These are phyloP conservation scores for Pelargonium citronellum DNA, from an alignment of 441 rosid genomes.

Conservation along the genomic window DNA sequence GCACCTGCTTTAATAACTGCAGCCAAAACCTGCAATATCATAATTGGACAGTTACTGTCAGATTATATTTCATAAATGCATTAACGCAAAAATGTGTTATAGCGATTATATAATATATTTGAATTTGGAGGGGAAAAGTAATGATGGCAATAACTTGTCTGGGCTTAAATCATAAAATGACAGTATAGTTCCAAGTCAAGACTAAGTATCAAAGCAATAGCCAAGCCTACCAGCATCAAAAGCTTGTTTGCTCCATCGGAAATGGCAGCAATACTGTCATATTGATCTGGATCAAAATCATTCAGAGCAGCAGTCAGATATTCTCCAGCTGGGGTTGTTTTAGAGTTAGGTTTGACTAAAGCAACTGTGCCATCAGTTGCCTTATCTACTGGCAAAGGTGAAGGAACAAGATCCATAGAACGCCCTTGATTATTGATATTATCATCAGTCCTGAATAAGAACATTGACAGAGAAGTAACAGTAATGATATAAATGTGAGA, in stretches of 20 bases:
- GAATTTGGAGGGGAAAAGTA: no score
- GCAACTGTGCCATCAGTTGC: slow-evolving; percentile 53
- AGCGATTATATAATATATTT: no score
- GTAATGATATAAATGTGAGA: slow-evolving; percentile 1
- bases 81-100: background rate
- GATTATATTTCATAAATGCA: background rate
- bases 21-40: slow-evolving; percentile 79
- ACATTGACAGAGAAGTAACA: slow-evolving; percentile 19
- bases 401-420: slow-evolving; percentile 43
- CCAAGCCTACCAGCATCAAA: slow-evolving; percentile 84
- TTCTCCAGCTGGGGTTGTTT: slow-evolving; percentile 96
- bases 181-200: slow-evolving; percentile 11
- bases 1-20: slow-evolving; percentile 99
- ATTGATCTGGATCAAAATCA: slow-evolving; percentile 93
- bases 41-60: slow-evolving; percentile 6
- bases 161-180: slow-evolving; percentile 9
- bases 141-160: background rate
- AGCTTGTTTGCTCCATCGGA: slow-evolving; percentile 99
- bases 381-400: slow-evolving; percentile 44
- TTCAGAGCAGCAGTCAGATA: slow-evolving; percentile 88
- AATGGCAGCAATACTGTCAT: slow-evolving; percentile 92
- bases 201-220: slow-evolving; percentile 20
- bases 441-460: slow-evolving; percentile 46
- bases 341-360: slow-evolving; percentile 63
- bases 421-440: slow-evolving; percentile 31